These are phyloP conservation scores for Neoboletus magnificus DNA, from an alignment of 768 basidiomycete species.

Conservation along the genomic window DNA sequence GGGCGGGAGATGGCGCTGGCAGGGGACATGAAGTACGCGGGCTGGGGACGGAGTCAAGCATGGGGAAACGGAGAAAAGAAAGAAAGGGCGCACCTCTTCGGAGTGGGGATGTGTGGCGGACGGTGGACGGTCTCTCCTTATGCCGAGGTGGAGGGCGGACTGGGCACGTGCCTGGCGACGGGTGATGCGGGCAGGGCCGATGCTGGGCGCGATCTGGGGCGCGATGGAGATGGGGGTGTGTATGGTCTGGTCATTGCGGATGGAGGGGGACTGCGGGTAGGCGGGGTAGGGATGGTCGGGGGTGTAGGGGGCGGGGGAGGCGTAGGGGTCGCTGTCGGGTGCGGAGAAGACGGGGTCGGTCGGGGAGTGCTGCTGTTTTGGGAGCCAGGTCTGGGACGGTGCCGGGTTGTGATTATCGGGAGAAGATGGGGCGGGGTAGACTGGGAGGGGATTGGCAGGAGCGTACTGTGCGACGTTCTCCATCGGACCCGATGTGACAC, in stretches of 20 bases:
- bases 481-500: slow-evolving; percentile 36
- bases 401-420: slow-evolving; percentile 27
- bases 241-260: slow-evolving; percentile 29
- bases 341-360: slow-evolving; percentile 36
- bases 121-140: slow-evolving; percentile 28
- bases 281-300: slow-evolving; percentile 27
- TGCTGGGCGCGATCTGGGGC: slow-evolving; percentile 46
- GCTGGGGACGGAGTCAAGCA: slow-evolving; percentile 19
- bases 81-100: slow-evolving; percentile 24
- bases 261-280: slow-evolving; percentile 28
- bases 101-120: slow-evolving; percentile 21
- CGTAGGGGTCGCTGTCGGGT: slow-evolving; percentile 37
- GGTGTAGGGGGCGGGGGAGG: slow-evolving; percentile 23
- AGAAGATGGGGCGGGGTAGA: slow-evolving; percentile 30
- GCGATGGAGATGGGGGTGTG: slow-evolving; percentile 29
- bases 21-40: slow-evolving; percentile 37
- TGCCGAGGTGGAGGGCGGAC: slow-evolving; percentile 32
- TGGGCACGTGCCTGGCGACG: slow-evolving; percentile 43
- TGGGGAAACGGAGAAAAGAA: neutral
- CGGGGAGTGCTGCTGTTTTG: slow-evolving; percentile 6
- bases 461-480: slow-evolving; percentile 35
- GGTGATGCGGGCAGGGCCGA: slow-evolving; percentile 51
- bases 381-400: slow-evolving; percentile 21
- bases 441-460: slow-evolving; percentile 25
- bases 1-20: slow-evolving; percentile 37